A percentile compares a stretch with the other conserved stretches of the same genome.
phyloP scores from a whole-genome alignment of 2,329 filamentous ascomycete genomes.

The Aplosporella prunicola region DNA sequence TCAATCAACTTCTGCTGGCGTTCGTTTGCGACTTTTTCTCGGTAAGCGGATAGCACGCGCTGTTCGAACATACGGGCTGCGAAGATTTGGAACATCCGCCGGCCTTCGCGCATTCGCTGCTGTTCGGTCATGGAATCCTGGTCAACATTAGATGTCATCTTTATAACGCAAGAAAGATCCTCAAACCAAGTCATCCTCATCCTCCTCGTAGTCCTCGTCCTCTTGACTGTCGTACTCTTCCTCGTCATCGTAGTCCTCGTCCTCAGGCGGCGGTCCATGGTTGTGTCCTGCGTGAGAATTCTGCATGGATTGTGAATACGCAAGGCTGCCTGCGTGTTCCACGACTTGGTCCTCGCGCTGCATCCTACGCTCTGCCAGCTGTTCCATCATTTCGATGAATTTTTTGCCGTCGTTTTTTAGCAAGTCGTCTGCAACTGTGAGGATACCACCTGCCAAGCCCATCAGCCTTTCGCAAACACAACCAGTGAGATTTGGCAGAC shows the following conservation, averaged over 20 bases:
- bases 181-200: slow-evolving; percentile 52
- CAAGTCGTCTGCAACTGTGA: slow-evolving; percentile 96
- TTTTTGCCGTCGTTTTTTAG: slow-evolving; percentile 98
- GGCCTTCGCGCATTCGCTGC: slow-evolving; percentile 96
- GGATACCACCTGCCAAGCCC: slow-evolving; percentile 69
- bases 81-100: slow-evolving; percentile 99
- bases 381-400: slow-evolving; percentile 99
- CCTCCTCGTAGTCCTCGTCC: slow-evolving; percentile 52
- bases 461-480: slow-evolving; percentile 18
- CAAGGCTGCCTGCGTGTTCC: slow-evolving; percentile 51
- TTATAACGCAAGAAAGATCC: slow-evolving; percentile 22
- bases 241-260: slow-evolving; percentile 71
- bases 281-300: slow-evolving; percentile 48
- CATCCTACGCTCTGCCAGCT: slow-evolving; percentile 94
- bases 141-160: slow-evolving; percentile 23
- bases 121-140: slow-evolving; percentile 96
- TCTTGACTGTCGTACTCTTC: slow-evolving; percentile 60
- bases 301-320: slow-evolving; percentile 42
- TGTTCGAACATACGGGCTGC: slow-evolving; percentile 99
- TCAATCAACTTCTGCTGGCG: slow-evolving; percentile 84
- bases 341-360: slow-evolving; percentile 81
- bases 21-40: slow-evolving; percentile 90
- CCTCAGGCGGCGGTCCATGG: slow-evolving; percentile 55
- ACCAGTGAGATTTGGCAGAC: slow-evolving; percentile 36
- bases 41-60: slow-evolving; percentile 89